phyloP scores from a whole-genome alignment of 345 rosid genomes.

The Clausena lansium region DNA sequence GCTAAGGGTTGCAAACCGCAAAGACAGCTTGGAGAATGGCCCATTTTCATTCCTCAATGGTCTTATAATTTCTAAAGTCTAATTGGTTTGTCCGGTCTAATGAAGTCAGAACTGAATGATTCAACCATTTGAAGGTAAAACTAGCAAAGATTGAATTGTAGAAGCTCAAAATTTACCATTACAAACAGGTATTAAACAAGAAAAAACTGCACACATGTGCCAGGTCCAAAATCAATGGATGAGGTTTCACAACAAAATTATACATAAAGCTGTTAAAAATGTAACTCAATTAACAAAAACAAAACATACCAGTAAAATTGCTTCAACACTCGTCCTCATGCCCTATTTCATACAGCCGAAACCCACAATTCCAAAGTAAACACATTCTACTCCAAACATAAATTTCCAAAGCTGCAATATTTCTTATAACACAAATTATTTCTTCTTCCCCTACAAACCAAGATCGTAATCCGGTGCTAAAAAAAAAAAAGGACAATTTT shows the following conservation, averaged over 20 bases:
- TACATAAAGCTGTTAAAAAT: background rate
- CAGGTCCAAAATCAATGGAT: too few relatives aligned
- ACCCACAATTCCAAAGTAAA: conserved; percentile 15
- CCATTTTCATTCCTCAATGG: background rate
- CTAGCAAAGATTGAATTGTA: background rate
- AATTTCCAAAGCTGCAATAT: background rate
- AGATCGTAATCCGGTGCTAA: background rate
- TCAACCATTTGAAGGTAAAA: background rate
- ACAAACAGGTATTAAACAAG: background rate
- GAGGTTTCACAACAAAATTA: background rate
- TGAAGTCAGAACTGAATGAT: background rate
- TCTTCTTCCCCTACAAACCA: background rate
- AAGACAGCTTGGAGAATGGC: background rate
- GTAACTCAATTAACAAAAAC: background rate
- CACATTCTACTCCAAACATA: background rate
- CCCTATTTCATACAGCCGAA: conserved; percentile 94
- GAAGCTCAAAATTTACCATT: background rate
- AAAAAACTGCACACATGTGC: background rate
- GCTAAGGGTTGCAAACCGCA: background rate
- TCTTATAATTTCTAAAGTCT: background rate
- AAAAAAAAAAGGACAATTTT: background rate
- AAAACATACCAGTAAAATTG: conserved; percentile 78
- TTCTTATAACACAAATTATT: background rate
- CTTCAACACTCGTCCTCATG: conserved; percentile 95
- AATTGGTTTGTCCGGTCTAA: background rate